Evolutionary conservation across 495 filamentous ascomycete species (phyloP), one percentile per base, ranked within the genome.

Genomic region (Darksidea phi): DNA sequence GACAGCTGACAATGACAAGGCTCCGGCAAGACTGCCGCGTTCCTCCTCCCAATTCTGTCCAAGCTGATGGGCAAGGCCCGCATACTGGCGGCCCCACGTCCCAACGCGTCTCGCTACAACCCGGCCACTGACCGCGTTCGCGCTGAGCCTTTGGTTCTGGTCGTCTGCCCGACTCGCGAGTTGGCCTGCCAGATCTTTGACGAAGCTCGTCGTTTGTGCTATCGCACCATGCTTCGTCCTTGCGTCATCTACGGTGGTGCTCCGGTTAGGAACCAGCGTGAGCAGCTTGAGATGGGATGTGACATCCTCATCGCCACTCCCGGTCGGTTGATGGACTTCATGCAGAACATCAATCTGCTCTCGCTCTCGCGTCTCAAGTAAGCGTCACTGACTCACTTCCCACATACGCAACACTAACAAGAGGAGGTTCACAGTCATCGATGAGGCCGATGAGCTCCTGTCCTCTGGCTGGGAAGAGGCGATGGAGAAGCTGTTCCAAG

Each of bases 371-470:
- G 93, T 57, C 79, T 96, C 48, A 84, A 84, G 78, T 95, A 83
- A 57, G 76, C 28, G 10, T n/a, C n/a, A n/a, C n/a, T n/a, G n/a
- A n/a, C n/a, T n/a, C 28, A 32, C 28, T 68, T 34, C 13, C 10
- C 21, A 24, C 45, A n/a, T 15, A 36, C 6, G 13, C 42, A 12
- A 13, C 25, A 36, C 53, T 67, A 54, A 67, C 41, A n/a, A 36
- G 13, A 21, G 25, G 42, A 89, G 85, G 64, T 89, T 83, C 73
- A 86, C 94, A 62, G 84, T 98, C 54, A 87, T 98, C 60, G 94
- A 97, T 53, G 94, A 98, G 71, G 94, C 94, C 0, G 94, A 98
- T 71, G 91, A 97, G 76, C 84, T 97, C 79, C 81, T 98, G 0
- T 71, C 86, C 5, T 38, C 73, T 0, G 88, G 90, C 67, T 96